Conservation (phyloP, 306 rosid genomes). For the Carpinus fangiana region DNA sequence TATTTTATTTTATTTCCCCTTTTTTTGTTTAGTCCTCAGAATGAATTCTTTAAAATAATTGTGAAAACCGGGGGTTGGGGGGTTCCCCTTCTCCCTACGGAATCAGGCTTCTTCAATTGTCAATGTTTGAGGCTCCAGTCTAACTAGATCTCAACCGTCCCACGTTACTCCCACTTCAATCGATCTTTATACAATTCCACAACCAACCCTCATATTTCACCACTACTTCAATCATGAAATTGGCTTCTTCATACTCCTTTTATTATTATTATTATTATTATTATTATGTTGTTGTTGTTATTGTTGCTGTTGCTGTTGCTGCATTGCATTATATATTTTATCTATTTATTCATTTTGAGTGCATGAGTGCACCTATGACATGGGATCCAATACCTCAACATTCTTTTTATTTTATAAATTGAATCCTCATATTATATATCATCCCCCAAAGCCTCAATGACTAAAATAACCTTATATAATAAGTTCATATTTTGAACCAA, state of each 20-base stretch:
- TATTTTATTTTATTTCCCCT: not conserved
- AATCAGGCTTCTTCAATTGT: constrained; percentile 49
- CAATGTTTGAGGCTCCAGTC: constrained; percentile 76
- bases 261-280: no score
- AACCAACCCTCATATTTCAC: constrained; percentile 27
- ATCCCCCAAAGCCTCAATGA: not conserved
- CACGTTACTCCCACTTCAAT: constrained; percentile 46
- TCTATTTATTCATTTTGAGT: not conserved
- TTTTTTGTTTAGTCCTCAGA: not conserved
- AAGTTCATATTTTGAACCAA: no score
- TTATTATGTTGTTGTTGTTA: not conserved
- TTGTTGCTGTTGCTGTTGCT: no score
- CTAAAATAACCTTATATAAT: not conserved
- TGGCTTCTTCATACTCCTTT: not conserved
- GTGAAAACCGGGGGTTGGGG: not conserved
- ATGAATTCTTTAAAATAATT: not conserved
- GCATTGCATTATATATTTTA: not conserved
- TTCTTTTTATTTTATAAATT: not conserved
- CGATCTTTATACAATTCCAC: constrained; percentile 19
- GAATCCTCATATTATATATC: not conserved
- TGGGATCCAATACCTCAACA: constrained; percentile 10
- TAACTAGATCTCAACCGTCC: constrained; percentile 61
- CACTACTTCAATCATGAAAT: constrained; percentile 29
- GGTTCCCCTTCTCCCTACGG: constrained; percentile 68
- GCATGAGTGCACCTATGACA: constrained; percentile 6